phyloP scores from a whole-genome alignment of 768 basidiomycete genomes.

The Rhodotorula kratochvilovae region DNA sequence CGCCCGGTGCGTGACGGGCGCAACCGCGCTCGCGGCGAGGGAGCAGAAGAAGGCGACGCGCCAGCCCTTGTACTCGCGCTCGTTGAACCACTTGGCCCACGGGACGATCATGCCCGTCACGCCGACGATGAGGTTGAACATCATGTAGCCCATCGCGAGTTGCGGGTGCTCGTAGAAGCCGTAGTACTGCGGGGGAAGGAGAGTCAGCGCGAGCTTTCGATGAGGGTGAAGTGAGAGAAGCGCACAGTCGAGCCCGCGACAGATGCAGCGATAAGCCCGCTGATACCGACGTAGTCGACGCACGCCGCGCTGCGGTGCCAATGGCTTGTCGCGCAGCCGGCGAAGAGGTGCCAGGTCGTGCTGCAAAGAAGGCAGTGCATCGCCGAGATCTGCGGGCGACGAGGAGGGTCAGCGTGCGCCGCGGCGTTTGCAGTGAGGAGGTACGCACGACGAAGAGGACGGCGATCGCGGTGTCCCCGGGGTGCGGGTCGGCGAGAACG shows the following conservation, averaged over 20 bases:
- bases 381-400: slow-evolving; percentile 25
- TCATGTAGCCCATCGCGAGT: slow-evolving; percentile 33
- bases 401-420: neutral
- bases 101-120: slow-evolving; percentile 39
- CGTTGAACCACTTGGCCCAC: slow-evolving; percentile 41
- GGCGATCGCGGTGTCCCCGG: slow-evolving; percentile 41
- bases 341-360: slow-evolving; percentile 44
- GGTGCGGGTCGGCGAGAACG: slow-evolving; percentile 20
- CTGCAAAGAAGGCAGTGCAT: slow-evolving; percentile 44
- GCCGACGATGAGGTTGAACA: slow-evolving; percentile 33
- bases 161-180: slow-evolving; percentile 36
- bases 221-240: neutral
- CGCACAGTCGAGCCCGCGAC: slow-evolving; percentile 38
- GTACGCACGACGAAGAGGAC: slow-evolving; percentile 29
- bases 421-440: neutral
- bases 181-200: slow-evolving; percentile 24
- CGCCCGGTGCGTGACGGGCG: slow-evolving; percentile 42
- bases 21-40: slow-evolving; percentile 40
- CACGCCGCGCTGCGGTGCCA: slow-evolving; percentile 44
- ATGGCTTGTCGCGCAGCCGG: slow-evolving; percentile 41
- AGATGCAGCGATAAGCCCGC: slow-evolving; percentile 38
- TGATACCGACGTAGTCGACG: slow-evolving; percentile 45
- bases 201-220: neutral
- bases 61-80: slow-evolving; percentile 36
- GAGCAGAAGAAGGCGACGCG: slow-evolving; percentile 45